phyloP scores from a whole-genome alignment of 2,329 filamentous ascomycete genomes.

The Hymenoscyphus salicellus region DNA sequence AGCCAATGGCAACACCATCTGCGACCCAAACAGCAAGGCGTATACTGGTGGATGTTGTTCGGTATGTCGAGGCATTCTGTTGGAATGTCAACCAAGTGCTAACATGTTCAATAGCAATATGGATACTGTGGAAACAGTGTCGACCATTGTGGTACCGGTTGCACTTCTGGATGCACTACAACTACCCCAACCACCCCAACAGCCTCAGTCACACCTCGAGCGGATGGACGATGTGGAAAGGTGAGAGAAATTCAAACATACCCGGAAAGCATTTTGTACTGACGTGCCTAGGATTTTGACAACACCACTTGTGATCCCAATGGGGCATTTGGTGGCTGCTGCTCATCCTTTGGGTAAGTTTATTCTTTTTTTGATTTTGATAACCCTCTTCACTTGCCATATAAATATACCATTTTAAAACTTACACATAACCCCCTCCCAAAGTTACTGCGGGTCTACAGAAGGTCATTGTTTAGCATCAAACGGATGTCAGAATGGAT shows the following conservation, averaged over 20 bases:
- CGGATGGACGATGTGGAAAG: conserved; percentile 33
- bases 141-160: conserved; percentile 54
- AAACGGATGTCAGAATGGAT: conserved; percentile 34
- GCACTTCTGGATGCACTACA: conserved; percentile 45
- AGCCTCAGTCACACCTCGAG: conserved; percentile 12
- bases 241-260: conserved; percentile 7
- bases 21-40: conserved; percentile 47
- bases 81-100: conserved; percentile 48
- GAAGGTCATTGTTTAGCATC: conserved; percentile 25
- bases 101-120: conserved; percentile 19
- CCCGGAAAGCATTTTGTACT: background rate
- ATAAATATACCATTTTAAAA: conserved; percentile 3
- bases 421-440: conserved; percentile 5
- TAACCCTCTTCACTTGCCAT: background rate
- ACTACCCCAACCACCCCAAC: background rate
- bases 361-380: conserved; percentile 1
- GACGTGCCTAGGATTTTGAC: conserved; percentile 22
- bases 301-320: conserved; percentile 31
- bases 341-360: conserved; percentile 33
- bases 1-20: conserved; percentile 47
- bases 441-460: conserved; percentile 32
- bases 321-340: conserved; percentile 33
- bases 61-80: conserved; percentile 43
- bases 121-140: conserved; percentile 38
- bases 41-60: conserved; percentile 52